These are phyloP conservation scores for Sporothrix humicola DNA, from an alignment of 2,329 filamentous ascomycete species.

Conservation along the genomic window DNA sequence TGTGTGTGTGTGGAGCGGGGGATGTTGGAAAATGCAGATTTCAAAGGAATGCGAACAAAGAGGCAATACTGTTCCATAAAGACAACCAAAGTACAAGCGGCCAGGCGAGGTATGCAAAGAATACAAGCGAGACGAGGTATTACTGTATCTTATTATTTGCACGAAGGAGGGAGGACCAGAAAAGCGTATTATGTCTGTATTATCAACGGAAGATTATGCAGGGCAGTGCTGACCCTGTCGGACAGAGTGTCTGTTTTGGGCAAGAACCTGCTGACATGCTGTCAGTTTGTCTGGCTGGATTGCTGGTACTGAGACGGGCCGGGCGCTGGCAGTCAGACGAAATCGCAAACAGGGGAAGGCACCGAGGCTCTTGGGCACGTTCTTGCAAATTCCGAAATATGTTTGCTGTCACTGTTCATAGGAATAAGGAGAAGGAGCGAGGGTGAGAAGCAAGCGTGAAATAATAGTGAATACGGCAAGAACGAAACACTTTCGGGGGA, in stretches of 20 bases:
- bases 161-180: not conserved
- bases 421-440: not conserved
- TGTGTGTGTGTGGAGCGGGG: constrained; percentile 23
- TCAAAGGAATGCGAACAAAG: not conserved
- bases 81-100: not conserved
- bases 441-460: no score
- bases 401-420: no score
- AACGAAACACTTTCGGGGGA: constrained; percentile 8
- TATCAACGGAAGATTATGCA: not conserved
- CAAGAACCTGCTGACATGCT: not conserved
- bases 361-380: not conserved
- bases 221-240: constrained; percentile 19
- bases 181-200: no score
- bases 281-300: not conserved
- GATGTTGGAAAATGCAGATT: not conserved
- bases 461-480: constrained; percentile 23
- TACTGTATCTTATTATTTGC: not conserved
- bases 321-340: constrained; percentile 14
- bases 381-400: no score
- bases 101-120: not conserved
- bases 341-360: constrained; percentile 11
- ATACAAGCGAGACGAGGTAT: not conserved
- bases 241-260: constrained; percentile 21
- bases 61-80: not conserved
- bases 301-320: not conserved